Base-by-base conservation (phyloP, 148 eudicot genomes). In the Simmondsia chinensis region DNA sequence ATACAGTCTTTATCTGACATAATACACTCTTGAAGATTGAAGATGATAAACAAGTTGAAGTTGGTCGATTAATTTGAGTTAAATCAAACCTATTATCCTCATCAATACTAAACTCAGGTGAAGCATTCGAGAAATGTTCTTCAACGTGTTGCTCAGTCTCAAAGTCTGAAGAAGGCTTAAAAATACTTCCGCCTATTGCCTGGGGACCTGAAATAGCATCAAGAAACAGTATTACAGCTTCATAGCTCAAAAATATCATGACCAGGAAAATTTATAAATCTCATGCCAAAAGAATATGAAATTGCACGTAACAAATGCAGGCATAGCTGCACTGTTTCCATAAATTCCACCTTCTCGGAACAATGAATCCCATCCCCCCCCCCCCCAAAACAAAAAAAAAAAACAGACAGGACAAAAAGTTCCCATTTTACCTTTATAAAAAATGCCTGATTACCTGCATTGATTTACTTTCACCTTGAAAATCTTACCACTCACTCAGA, bases 1-100 rank as follows among this genome's bases (percentile, higher is more conserved):
- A 44, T 21, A 50, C 12, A 49, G 45, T 64, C 68, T 57, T 78
- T 43, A 69, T 41, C 39, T 69, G 59, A 31, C 29, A 41, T 29
- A 63, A 45, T 31, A 66, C 64, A 66, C 82, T 74, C 69, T 54
- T 69, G 32, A 68, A 36, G 25, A 54, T 36, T 32, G 74, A 59
- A 28, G 56, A 37, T 24, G 59, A 54, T 2, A 40, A 36, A 28
- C 36, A 15, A 29, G 35, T n/a, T 13, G 64, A 56, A 26, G 48
- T 41, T 18, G 63, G 43, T 33, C 56, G 50, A 31, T 18, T 15
- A 39, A 32, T 60, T 34, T 21, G 65, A 30, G 56, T 6, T 20
- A 32, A 39, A 14, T 15, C 38, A 45, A 22, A 35, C 30, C 50
- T 28, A 29, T 40, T 48, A 22, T 66, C 64, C 46, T 52, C 39